These are phyloP conservation scores for Fusarium sp. DNA, from an alignment of 2,329 filamentous ascomycete species.

Conservation along the genomic window DNA sequence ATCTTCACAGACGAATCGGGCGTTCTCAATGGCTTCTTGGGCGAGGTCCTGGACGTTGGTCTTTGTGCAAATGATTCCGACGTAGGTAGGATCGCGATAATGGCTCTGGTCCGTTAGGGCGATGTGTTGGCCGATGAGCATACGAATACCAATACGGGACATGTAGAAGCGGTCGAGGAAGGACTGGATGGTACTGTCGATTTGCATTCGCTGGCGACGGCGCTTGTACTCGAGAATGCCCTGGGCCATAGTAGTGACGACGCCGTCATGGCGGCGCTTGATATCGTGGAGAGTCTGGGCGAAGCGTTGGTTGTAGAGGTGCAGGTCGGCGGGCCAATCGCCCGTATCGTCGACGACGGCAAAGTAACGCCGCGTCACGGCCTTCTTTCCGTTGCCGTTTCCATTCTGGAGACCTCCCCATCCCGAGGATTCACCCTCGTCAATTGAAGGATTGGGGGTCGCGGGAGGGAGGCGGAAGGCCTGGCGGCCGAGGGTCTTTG, in stretches of 20 bases:
- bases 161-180: slow-evolving; percentile 99
- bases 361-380: slow-evolving; percentile 77
- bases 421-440: slow-evolving; percentile 82
- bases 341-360: slow-evolving; percentile 87
- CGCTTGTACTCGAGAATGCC: slow-evolving; percentile 99
- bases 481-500: slow-evolving; percentile 65
- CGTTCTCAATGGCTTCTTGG: slow-evolving; percentile 97
- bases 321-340: slow-evolving; percentile 93
- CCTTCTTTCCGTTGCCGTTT: slow-evolving; percentile 61
- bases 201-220: slow-evolving; percentile 95
- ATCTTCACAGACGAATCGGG: slow-evolving; percentile 98
- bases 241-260: slow-evolving; percentile 97
- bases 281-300: slow-evolving; percentile 90
- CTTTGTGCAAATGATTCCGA: slow-evolving; percentile 99
- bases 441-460: slow-evolving; percentile 90
- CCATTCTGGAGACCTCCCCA: slow-evolving; percentile 60
- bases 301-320: slow-evolving; percentile 94
- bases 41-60: slow-evolving; percentile 96
- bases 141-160: slow-evolving; percentile 98
- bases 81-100: slow-evolving; percentile 90
- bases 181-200: slow-evolving; percentile 95
- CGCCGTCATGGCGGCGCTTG: slow-evolving; percentile 94
- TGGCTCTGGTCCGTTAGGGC: slow-evolving; percentile 94
- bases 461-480: slow-evolving; percentile 81
- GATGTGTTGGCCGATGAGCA: slow-evolving; percentile 99